Base-by-base conservation (phyloP, 176 grass and related monocot species). In the Zizania latifolia region DNA sequence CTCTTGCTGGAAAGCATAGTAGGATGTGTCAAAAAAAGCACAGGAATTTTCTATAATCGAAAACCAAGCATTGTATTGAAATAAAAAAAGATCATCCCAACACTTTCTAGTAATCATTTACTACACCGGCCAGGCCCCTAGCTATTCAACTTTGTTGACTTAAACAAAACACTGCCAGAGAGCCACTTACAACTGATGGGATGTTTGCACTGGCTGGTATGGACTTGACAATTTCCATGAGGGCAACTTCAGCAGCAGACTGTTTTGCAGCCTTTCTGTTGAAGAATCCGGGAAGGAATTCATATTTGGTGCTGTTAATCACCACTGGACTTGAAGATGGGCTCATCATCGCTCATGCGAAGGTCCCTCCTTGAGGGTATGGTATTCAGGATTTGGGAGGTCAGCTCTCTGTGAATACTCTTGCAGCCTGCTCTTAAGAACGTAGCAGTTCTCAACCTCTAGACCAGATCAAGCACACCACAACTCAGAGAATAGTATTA, bases 361-460 rank as follows among this genome's bases (percentile, higher is more conserved):
- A 11, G 91, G 91, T 3, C 95, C 95, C 73, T 99, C 91, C 41
- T 88, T 99, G 19, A 94, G 34, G 4, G 95, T 99, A 10, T 88
- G 68, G 40, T 99, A 99, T 35, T 94, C 95, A 0, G 95, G 95
- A 26, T 91, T 90, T 1, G 51, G 83, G 27, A 99, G 75, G 5
- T 84, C 84, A 6, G 73, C 84, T 78, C 81, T 99, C 63, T 94
- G 91, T 6, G 77, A 89, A 24, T 94, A 92, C 65, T 94, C 95
- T 72, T 99, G 95, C 59, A 94, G 67, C 13, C 95, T 79, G 84
- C 95, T 94, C 85, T 99, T 94, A 76, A 99, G 94, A 10, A 99
- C 91, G 69, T 99, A 90, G 60, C 95, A 94, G 45, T 92, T 99
- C 31, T 85, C 86, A 14, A 99, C 88, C 74, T 88, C 94, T 98